Percentiles rank a stretch among this genome's conserved stretches.
phyloP scores from a whole-genome alignment of 331 rosid species.

The Quercus lobata region DNA sequence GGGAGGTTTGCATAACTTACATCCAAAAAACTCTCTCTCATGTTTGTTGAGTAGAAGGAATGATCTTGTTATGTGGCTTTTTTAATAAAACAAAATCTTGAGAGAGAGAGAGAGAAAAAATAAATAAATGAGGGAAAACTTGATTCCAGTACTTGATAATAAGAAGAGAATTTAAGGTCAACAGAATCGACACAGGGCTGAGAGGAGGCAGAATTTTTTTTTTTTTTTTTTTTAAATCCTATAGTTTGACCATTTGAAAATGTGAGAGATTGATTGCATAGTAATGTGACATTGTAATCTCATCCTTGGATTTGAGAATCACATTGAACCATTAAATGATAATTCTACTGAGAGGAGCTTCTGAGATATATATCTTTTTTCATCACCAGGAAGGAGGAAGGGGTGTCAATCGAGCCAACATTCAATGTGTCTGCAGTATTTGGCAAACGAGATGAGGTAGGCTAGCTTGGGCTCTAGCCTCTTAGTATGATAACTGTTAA shows the following conservation, averaged over 20 bases:
- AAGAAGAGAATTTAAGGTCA: not conserved
- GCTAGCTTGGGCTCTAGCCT: not conserved
- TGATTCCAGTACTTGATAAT: not conserved
- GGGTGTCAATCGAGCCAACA: slow-evolving; percentile 60
- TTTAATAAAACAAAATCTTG: not conserved
- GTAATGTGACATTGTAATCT: too few relatives aligned
- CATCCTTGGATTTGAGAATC: not conserved
- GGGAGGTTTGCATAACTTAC: not conserved
- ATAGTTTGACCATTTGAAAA: not conserved
- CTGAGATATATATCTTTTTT: slow-evolving; percentile 16
- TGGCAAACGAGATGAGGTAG: slow-evolving; percentile 94
- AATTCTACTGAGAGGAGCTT: not conserved
- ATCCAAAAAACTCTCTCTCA: not conserved
- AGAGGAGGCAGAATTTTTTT: not conserved
- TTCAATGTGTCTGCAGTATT: slow-evolving; percentile 78
- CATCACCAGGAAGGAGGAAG: slow-evolving; percentile 69
- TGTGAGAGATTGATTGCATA: too few relatives aligned
- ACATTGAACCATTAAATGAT: not conserved
- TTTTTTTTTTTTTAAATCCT: not conserved
- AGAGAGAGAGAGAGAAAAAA: not conserved
- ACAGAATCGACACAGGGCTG: not conserved
- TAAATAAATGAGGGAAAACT: not conserved
- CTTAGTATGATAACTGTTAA: not conserved
- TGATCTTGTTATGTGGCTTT: not conserved
- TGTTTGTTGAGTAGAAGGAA: not conserved